phyloP scores from a whole-genome alignment of 2,329 filamentous ascomycete species.

The Colletotrichum coccodes region DNA sequence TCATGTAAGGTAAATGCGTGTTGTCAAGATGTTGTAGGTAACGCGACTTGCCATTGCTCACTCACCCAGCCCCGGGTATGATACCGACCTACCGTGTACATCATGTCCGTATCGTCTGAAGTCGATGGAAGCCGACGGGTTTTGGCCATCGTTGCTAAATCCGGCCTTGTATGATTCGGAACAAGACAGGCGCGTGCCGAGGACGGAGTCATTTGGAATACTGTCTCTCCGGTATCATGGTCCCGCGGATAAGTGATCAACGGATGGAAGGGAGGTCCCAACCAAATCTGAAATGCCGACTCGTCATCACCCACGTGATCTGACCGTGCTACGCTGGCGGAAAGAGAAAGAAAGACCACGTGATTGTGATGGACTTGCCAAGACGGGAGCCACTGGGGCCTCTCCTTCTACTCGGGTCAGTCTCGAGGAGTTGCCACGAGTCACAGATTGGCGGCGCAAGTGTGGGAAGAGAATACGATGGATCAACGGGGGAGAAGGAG shows the following conservation, averaged over 20 bases:
- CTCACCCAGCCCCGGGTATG: background rate
- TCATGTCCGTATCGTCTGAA: constrained; percentile 5
- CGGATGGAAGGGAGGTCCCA: constrained; percentile 20
- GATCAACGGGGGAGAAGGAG: background rate
- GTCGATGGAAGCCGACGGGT: constrained; percentile 10
- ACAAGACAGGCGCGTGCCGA: constrained; percentile 5
- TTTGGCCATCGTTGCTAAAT: constrained; percentile 21
- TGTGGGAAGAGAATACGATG: background rate
- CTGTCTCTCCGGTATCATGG: background rate
- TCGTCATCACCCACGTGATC: constrained; percentile 23
- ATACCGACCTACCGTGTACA: background rate
- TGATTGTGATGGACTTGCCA: constrained; percentile 16
- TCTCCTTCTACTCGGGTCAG: constrained; percentile 17
- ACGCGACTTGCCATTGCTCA: background rate
- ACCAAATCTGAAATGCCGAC: constrained; percentile 24
- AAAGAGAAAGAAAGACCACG: background rate
- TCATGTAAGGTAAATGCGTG: background rate
- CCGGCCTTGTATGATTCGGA: constrained; percentile 22
- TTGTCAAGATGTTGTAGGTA: background rate
- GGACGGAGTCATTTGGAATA: constrained; percentile 22
- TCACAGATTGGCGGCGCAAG: background rate
- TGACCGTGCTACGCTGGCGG: background rate
- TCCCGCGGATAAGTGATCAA: background rate
- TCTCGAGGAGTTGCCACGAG: background rate
- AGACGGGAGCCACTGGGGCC: constrained; percentile 22